Evolutionary conservation across 2,329 filamentous ascomycete genomes (phyloP), one percentile per base, ranked within the genome.

Genomic region (Lomentospora prolificans): DNA sequence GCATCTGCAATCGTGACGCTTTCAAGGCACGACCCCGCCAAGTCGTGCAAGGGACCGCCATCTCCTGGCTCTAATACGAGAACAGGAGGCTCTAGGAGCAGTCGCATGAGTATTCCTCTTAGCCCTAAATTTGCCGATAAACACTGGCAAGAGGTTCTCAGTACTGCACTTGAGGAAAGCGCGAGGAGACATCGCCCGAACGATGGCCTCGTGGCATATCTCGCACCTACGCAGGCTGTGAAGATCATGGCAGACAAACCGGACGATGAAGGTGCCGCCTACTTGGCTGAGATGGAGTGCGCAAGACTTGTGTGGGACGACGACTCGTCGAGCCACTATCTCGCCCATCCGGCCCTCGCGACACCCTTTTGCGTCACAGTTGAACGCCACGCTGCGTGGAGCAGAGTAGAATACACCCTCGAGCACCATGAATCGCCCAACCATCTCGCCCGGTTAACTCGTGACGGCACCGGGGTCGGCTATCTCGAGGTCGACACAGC

Each of bases 271-370:
- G 73, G 77, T 0, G 77, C 85, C 8, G 75, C 84, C 3, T 75
- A 76, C 57, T 79, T 84, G 31, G 86, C 86, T 0, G 82, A 87
- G 65, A 76, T 79, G 30, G 86, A 90, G 69, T 84, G 81, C 61
- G 87, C 82, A 24, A 77, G 84, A 2, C 77, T 91, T 2, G 81
- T 87, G n/a, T 90, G 85, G 80, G 82, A 86, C 63, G 78, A 80
- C 28, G 82, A 86, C 63, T 77, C 72, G 57, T 67, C 69, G 4
- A 77, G 72, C 61, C 77, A 84, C 66, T 86, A 81, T 65, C 72
- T 86, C n/a, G 80, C 79, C 27, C 82, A 85, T 64, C 81, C 81
- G 2, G 78, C 81, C 0, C 73, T 85, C 17, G 77, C 79, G n/a
- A 78, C 79, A 44, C 82, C 82, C 0, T 86, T 86, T 64, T 77